phyloP scores from a whole-genome alignment of 805 yeast genomes.

The Hanseniaspora pseudoguilliermondii region DNA sequence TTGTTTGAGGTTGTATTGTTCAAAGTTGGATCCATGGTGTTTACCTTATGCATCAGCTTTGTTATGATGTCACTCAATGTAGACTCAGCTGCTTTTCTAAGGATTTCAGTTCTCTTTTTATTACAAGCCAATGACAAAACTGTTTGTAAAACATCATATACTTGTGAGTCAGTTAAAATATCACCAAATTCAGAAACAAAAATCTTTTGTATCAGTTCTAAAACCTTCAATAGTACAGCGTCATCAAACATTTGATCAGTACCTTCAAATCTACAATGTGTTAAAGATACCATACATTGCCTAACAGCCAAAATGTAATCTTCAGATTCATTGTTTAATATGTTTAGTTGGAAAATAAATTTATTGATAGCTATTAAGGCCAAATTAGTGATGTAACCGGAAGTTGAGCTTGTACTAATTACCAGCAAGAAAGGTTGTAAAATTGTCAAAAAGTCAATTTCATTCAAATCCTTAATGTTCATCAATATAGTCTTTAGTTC shows the following conservation, averaged over 20 bases:
- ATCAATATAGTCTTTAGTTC: constrained; percentile 62
- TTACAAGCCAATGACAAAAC: constrained; percentile 86
- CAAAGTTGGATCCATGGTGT: constrained; percentile 33
- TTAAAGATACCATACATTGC: constrained; percentile 42
- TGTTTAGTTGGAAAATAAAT: constrained; percentile 48
- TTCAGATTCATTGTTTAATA: constrained; percentile 43
- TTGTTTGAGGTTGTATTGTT: constrained; percentile 33
- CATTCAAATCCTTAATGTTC: constrained; percentile 38
- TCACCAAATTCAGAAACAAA: constrained; percentile 28
- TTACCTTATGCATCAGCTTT: constrained; percentile 50
- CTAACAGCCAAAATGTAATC: constrained; percentile 50
- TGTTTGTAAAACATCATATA: constrained; percentile 82
- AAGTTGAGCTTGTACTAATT: constrained; percentile 69
- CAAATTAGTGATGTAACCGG: constrained; percentile 73
- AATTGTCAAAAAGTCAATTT: constrained; percentile 58
- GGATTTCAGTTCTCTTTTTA: constrained; percentile 76
- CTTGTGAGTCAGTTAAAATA: constrained; percentile 65
- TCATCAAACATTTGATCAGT: constrained; percentile 88
- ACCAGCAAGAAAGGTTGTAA: constrained; percentile 78
- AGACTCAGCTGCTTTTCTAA: constrained; percentile 80
- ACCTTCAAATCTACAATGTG: constrained; percentile 93
- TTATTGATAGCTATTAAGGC: constrained; percentile 67
- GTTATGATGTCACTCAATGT: constrained; percentile 59
- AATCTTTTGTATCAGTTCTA: constrained; percentile 39
- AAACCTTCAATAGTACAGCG: constrained; percentile 72